These are phyloP conservation scores for Vitellaria paradoxa DNA, from an alignment of 179 eudicot genomes.

Conservation along the genomic window DNA sequence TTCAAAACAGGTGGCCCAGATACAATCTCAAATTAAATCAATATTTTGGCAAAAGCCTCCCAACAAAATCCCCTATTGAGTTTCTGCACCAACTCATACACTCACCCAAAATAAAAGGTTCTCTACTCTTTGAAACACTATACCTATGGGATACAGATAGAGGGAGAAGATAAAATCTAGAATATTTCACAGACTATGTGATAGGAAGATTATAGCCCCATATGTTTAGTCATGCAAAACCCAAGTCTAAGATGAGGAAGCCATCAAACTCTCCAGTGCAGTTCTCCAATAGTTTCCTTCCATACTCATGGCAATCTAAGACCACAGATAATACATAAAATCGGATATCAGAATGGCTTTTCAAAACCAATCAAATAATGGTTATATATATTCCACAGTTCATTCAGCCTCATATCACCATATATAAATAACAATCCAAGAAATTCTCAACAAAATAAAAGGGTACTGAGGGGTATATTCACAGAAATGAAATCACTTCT, in stretches of 20 bases:
- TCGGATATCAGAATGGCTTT: background rate
- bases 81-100: background rate
- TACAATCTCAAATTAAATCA: background rate
- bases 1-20: background rate
- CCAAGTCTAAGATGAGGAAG: background rate
- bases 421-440: background rate
- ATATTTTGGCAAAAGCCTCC: background rate
- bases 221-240: constrained; percentile 2
- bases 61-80: background rate
- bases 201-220: background rate
- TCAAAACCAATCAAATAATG: background rate
- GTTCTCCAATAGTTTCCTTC: background rate
- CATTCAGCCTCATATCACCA: background rate
- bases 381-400: background rate
- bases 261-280: background rate
- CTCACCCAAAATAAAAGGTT: no score
- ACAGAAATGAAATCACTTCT: background rate
- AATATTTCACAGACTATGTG: no score
- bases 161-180: no score
- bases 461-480: no score
- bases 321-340: background rate
- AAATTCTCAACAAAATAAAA: background rate
- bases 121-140: no score
- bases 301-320: background rate
- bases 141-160: no score